Evolutionary conservation across 371 early-diverging fungal species (phyloP), one percentile per base, ranked within the genome.

Genomic region (Mortierella sp.): DNA sequence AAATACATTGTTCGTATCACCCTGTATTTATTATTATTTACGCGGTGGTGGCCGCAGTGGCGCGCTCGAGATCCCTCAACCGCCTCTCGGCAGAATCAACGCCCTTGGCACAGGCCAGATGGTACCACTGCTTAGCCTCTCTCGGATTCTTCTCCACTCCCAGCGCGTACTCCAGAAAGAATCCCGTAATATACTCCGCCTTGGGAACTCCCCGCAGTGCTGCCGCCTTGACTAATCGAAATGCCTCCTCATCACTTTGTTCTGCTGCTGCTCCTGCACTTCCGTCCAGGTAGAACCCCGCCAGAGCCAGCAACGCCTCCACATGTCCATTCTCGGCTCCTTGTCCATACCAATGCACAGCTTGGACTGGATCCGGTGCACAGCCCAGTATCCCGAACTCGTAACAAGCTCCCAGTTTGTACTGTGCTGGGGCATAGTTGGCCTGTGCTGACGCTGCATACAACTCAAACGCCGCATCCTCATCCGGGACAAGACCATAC

Each of bases 371-470:
- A 44, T 87, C 87, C 44, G 68, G 78, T 7, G 80, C 80, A 75
- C 75, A 74, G 1, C 80, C 76, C 45, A 87, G 63, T 34, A 75
- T 80, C 6, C 87, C 87, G 82, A 82, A 87, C 70, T 87, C 87
- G 16, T 78, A 83, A 47, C 87, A 87, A 13, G 83, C 83, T 4
- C 87, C 87, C 11, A 87, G 77, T 44, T 74, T 82, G 78, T 87
- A 80, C 34, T 87, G 87, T 42, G 87, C 87, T 2, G 87, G 87
- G 24, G 87, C 87, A 44, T 87, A 87, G 68, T 80, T 71, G 26
- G 76, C 80, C n/a, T 87, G 87, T 11, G 87, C 87, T 10, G 87
- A 80, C 8, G 87, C 83, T n/a, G 74, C 80, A n/a, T 87, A 87
- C 31, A 87, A 45, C 34, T 83, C 87, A 48, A 87, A 80, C 16